Conservation (phyloP, 208 protist genomes). For the Crithidia mellificae region DNA sequence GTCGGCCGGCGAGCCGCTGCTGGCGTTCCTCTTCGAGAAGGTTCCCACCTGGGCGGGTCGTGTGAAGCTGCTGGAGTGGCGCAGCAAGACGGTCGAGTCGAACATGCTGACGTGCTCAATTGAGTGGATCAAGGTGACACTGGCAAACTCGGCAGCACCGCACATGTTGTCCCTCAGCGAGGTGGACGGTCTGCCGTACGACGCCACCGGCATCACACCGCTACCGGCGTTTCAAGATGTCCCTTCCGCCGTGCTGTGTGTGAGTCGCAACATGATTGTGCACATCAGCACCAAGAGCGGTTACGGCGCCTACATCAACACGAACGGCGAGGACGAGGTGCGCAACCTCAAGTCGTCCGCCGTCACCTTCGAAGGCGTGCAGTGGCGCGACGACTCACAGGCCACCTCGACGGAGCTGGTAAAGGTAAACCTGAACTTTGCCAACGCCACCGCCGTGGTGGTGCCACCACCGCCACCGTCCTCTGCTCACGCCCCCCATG, state of each 20-base stretch:
- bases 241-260: constrained; percentile 72
- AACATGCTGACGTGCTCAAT: constrained; percentile 84
- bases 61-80: constrained; percentile 81
- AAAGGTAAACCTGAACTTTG: constrained; percentile 72
- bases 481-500: not conserved
- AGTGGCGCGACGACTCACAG: constrained; percentile 55
- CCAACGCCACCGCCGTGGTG: constrained; percentile 47
- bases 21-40: constrained; percentile 80
- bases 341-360: constrained; percentile 48
- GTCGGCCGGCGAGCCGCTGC: constrained; percentile 68
- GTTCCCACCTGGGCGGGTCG: constrained; percentile 85
- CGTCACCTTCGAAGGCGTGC: constrained; percentile 41
- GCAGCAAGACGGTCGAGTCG: constrained; percentile 69
- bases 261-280: constrained; percentile 72
- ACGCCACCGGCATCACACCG: constrained; percentile 75
- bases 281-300: constrained; percentile 80
- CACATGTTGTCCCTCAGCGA: constrained; percentile 79
- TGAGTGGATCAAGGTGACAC: constrained; percentile 69
- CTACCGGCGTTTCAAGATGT: constrained; percentile 65
- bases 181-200: constrained; percentile 82
- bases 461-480: not conserved
- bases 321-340: constrained; percentile 70
- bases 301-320: constrained; percentile 80
- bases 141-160: constrained; percentile 30
- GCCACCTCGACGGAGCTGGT: constrained; percentile 55